These are phyloP conservation scores for Coemansia sp. DNA, from an alignment of 192 early-diverging fungal species.

Conservation along the genomic window DNA sequence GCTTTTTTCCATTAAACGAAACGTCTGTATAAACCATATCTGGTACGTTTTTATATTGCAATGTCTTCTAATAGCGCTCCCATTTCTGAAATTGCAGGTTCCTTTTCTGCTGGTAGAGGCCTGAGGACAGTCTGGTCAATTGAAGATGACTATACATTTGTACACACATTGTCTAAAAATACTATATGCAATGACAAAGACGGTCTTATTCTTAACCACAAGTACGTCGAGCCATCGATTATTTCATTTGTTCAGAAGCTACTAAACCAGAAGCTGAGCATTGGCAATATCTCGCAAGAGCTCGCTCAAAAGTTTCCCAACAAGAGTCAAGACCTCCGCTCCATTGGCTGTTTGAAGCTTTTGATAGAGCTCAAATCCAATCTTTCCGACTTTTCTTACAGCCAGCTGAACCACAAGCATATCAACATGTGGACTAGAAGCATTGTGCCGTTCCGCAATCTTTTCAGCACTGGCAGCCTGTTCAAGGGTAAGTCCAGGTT, in stretches of 20 bases:
- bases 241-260: conserved; percentile 19
- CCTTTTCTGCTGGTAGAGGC: not conserved
- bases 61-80: not conserved
- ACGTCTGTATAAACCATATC: too few relatives aligned
- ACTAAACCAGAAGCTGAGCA: conserved; percentile 3
- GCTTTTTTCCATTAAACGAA: too few relatives aligned
- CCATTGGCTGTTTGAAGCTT: conserved; percentile 21
- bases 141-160: conserved; percentile 25
- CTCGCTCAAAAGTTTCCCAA: conserved; percentile 27
- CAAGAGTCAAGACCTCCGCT: conserved; percentile 31
- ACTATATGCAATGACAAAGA: conserved; percentile 17
- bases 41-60: not conserved
- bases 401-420: conserved; percentile 50
- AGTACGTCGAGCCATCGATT: conserved; percentile 23
- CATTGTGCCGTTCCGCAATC: conserved; percentile 30
- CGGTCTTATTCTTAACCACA: conserved; percentile 24
- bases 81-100: not conserved
- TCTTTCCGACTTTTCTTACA: conserved; percentile 25
- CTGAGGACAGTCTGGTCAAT: conserved; percentile 6
- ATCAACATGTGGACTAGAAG: conserved; percentile 48
- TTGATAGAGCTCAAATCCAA: conserved; percentile 18
- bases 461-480: conserved; percentile 19
- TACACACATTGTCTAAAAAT: conserved; percentile 26
- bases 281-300: conserved; percentile 9
- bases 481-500: conserved; percentile 36